Evolutionary conservation across 2,329 filamentous ascomycete genomes (phyloP).

Genomic region (Colletotrichum sojae): DNA sequence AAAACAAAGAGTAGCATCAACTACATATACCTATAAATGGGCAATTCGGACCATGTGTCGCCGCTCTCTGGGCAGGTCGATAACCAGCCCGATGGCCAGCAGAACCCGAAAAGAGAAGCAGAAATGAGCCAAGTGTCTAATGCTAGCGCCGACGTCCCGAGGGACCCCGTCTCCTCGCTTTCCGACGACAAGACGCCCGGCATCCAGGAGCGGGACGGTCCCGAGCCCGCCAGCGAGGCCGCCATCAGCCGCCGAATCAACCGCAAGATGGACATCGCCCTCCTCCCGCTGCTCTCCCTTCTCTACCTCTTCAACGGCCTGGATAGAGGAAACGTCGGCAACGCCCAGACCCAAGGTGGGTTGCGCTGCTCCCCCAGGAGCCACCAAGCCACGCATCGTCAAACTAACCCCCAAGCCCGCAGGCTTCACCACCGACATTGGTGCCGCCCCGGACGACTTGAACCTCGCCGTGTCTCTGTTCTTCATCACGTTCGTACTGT

Average conservation of each 20-base stretch:
- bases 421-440: slow-evolving; percentile 68
- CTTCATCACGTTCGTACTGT: slow-evolving; percentile 70
- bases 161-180: slow-evolving; percentile 19
- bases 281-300: slow-evolving; percentile 55
- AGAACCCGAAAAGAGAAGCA: not conserved
- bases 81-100: slow-evolving; percentile 6
- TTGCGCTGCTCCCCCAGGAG: slow-evolving; percentile 21
- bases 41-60: not conserved
- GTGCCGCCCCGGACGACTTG: slow-evolving; percentile 64
- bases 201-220: slow-evolving; percentile 6
- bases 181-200: slow-evolving; percentile 17
- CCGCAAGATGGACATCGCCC: slow-evolving; percentile 53
- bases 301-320: slow-evolving; percentile 59
- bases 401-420: slow-evolving; percentile 12
- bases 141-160: slow-evolving; percentile 18
- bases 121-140: slow-evolving; percentile 27
- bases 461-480: slow-evolving; percentile 70
- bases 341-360: slow-evolving; percentile 55
- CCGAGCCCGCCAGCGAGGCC: not conserved
- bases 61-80: not conserved
- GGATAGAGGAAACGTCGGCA: slow-evolving; percentile 58
- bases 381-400: not conserved
- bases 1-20: not conserved
- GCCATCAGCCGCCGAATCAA: slow-evolving; percentile 46
- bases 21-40: slow-evolving; percentile 19